A percentile compares a stretch with the other conserved stretches of the same genome.
Evolutionary conservation across 176 grass and related monocot genomes (phyloP).

Genomic region (Rhipidocladum racemiflorum): DNA sequence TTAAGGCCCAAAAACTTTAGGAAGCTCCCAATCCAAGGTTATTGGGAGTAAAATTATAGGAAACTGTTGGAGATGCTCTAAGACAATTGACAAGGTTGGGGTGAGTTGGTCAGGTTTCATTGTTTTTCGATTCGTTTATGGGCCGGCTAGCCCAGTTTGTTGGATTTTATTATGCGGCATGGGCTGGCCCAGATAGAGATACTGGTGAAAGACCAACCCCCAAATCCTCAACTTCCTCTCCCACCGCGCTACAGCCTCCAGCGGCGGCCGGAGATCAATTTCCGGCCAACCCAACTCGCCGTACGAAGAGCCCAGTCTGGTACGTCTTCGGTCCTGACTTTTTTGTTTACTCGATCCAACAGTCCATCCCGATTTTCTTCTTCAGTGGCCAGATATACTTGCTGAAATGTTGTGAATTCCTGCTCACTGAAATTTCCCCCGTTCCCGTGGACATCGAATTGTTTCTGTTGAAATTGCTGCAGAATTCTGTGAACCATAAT

Average conservation of each 20-base stretch:
- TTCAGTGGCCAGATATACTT: not conserved
- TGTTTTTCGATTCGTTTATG: not conserved
- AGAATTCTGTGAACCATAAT: too few relatives aligned
- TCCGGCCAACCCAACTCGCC: not conserved
- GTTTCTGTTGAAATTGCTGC: too few relatives aligned
- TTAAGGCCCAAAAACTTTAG: too few relatives aligned
- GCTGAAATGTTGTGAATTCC: not conserved
- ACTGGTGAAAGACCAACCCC: not conserved
- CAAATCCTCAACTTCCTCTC: not conserved
- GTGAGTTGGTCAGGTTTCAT: not conserved
- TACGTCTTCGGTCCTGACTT: not conserved
- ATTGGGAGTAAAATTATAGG: too few relatives aligned
- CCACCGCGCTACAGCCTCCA: not conserved
- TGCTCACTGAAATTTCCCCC: too few relatives aligned
- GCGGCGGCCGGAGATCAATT: not conserved
- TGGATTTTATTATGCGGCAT: not conserved
- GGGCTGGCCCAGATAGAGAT: not conserved
- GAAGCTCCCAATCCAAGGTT: too few relatives aligned
- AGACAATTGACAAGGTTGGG: not conserved
- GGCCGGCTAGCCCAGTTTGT: not conserved
- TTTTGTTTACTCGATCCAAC: not conserved
- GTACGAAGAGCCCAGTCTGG: not conserved
- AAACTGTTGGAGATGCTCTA: too few relatives aligned
- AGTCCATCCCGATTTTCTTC: not conserved
- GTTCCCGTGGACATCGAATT: too few relatives aligned